Evolutionary conservation across 805 yeast genomes (phyloP), one percentile per base, ranked within the genome.

Genomic region (Kodamaea nitidulidarum): DNA sequence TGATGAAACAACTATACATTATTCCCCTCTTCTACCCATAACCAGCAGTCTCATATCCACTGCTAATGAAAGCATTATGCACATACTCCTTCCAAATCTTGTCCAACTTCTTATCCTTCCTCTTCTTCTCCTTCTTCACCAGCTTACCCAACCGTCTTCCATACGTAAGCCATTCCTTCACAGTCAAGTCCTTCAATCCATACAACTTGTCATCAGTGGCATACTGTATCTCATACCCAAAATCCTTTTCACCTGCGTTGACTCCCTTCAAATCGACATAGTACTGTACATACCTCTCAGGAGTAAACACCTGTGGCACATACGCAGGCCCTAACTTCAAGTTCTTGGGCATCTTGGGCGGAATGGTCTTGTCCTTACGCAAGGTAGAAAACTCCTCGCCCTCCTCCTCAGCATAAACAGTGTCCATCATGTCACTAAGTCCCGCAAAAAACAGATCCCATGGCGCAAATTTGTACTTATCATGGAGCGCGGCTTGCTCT

Each of bases 261-360:
- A 78, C 67, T 8, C 59, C 45, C 17, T 66, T 42, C 44, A 87
- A 66, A 56, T 87, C 86, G n/a, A 80, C 72, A 56, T 66, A 87
- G 55, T 81, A 86, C 55, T 85, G 95, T 1, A 78, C 78, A 59
- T 81, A 88, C 43, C 78, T 65, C 28, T 75, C 71, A 0, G 95
- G 95, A 0, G 91, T 70, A 48, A 84, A 84, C 22, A 78, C 54
- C 62, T 86, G 95, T 2, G 80, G 75, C 2, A 63, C 60, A 55
- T 81, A 85, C 0, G 82, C 96, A 2, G 95, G 96, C 0, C 96
- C 96, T 27, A 81, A 56, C 1, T 75, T 69, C 15, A 65, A 41
- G 10, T 60, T 56, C 2, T 46, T 49, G 4, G 93, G 91, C 75
- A 71, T 81, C 34, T 61, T 65, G 38, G 66, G 75, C 28, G 72